Evolutionary conservation across 495 filamentous ascomycete species (phyloP), one percentile per base, ranked within the genome.

Genomic region (Aspergillus taichungensis): DNA sequence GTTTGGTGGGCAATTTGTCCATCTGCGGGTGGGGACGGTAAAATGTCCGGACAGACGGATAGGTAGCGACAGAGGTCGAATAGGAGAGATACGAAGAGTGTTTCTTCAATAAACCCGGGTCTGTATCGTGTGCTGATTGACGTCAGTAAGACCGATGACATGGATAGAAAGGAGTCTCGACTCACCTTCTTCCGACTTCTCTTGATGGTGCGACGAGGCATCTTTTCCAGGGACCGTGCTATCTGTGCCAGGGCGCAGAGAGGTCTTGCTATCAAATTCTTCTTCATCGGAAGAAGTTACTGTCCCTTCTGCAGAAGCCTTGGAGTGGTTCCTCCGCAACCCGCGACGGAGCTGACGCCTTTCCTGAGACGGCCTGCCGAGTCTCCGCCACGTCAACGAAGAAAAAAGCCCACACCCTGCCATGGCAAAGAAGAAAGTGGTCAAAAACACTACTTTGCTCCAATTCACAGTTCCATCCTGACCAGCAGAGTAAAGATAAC

Each of bases 31-130:
- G 91, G 18, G 77, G 79, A 34, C 82, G 73, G 63, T 83, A 87
- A 59, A 96, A 95, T 30, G 89, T 82, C 38, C 91, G 82, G 50
- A 97, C 77, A 32, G 72, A 75, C 6, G 80, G 79, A 59, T 94
- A 97, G 12, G 77, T 83, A 44, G 80, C 80, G 12, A 71, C 60
- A 34, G 73, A 78, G 10, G 84, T 87, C 27, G 73, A 82, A 62
- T 87, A 92, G 4, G 83, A 75, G 48, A 78, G 68, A 48, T 85
- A 77, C 39, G 76, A 71, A 30, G 86, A 87, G 60, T 87, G 77
- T 55, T 88, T 87, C 59, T 77, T 79, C 39, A 95, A 69, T 12
- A 97, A 71, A 13, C 80, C 75, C 8, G 88, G 85, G 44, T 95
- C 88, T 27, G 78, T 81, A 41, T 57, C 55, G 44, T 58, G 50